phyloP scores from a whole-genome alignment of 148 eudicot species.

The Camellia granthamiana region DNA sequence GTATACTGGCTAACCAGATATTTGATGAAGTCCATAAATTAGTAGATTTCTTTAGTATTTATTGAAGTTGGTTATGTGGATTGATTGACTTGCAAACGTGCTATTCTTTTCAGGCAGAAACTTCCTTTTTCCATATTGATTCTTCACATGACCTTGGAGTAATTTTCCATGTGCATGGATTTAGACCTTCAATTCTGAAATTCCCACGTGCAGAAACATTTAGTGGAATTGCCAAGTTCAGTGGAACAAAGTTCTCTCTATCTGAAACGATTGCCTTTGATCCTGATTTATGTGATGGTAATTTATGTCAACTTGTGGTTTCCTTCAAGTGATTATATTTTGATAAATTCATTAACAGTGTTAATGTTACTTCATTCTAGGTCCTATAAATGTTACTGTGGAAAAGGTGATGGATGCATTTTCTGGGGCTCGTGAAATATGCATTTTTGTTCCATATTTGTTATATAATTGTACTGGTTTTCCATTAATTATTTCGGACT shows the following conservation, averaged over 20 bases:
- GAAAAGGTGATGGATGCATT: conserved; percentile 82
- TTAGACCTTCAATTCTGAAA: conserved; percentile 55
- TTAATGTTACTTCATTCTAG: conserved; percentile 34
- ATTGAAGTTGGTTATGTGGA: not conserved
- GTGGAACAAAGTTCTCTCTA: conserved; percentile 63
- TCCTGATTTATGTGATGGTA: conserved; percentile 60
- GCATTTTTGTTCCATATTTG: conserved; percentile 80
- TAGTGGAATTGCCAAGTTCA: conserved; percentile 61
- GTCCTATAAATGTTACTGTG: conserved; percentile 59
- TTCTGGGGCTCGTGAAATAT: conserved; percentile 90
- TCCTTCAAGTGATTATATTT: conserved; percentile 1
- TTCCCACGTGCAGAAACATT: conserved; percentile 92
- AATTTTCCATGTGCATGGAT: conserved; percentile 59
- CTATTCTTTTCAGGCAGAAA: conserved; percentile 61
- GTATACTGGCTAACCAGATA: not conserved
- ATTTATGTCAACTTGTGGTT: conserved; percentile 1
- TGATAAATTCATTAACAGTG: not conserved
- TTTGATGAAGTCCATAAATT: not conserved
- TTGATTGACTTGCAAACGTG: not conserved
- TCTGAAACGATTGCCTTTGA: conserved; percentile 62
- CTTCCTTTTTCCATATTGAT: conserved; percentile 81
- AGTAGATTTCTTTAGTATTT: not conserved
- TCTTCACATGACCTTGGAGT: conserved; percentile 83
- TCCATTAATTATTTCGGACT: conserved; percentile 52
- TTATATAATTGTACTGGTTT: conserved; percentile 84